Conservation (phyloP, 2,329 filamentous ascomycete species). For the Aspergillus sp. region DNA sequence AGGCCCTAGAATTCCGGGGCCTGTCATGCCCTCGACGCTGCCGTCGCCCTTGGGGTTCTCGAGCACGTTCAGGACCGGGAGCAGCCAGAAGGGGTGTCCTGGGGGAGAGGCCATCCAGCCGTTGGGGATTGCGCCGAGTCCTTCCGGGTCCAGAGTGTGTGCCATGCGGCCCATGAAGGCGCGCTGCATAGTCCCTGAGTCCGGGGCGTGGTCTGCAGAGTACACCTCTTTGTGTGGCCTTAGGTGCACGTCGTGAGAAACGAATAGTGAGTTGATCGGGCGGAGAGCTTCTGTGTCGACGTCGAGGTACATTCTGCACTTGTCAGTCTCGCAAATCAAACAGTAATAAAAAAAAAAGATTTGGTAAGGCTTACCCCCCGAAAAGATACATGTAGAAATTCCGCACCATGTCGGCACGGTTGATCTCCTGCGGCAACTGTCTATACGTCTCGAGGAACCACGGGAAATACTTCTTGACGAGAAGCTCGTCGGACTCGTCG, state of each 20-base stretch:
- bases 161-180: constrained; percentile 23
- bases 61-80: constrained; percentile 17
- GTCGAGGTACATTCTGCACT: constrained; percentile 22
- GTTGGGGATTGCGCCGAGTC: constrained; percentile 20
- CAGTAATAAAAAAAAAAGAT: no score
- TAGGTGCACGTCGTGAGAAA: constrained; percentile 13
- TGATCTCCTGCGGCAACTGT: constrained; percentile 20
- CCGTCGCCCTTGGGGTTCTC: constrained; percentile 21
- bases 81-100: constrained; percentile 23
- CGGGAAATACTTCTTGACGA: constrained; percentile 18
- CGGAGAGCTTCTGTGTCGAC: constrained; percentile 24
- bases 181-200: constrained; percentile 7
- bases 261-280: constrained; percentile 16
- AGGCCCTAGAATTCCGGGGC: constrained; percentile 14
- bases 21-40: constrained; percentile 20
- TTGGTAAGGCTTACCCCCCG: constrained; percentile 16
- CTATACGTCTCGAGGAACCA: constrained; percentile 20
- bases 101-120: constrained; percentile 24
- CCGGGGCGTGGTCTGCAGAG: neutral
- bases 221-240: constrained; percentile 7
- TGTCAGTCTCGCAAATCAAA: no score
- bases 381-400: constrained; percentile 24
- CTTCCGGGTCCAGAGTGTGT: constrained; percentile 14
- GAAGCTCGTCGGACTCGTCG: constrained; percentile 17
- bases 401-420: constrained; percentile 18